phyloP scores from a whole-genome alignment of 805 yeast species.

The Millerozyma miso region DNA sequence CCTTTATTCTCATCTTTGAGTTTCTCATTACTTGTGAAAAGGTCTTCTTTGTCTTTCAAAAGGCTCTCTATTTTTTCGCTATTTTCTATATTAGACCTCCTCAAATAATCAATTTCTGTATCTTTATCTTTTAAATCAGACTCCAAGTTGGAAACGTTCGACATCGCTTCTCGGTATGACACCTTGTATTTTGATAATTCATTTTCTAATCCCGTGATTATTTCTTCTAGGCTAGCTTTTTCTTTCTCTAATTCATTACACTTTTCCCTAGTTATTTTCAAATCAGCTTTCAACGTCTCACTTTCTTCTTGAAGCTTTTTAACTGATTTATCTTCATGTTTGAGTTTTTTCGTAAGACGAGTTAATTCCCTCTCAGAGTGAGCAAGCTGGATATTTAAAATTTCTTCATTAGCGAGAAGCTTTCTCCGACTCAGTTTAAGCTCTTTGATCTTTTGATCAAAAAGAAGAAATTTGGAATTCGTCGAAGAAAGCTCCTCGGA shows the following conservation, averaged over 20 bases:
- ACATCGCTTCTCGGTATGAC: not conserved
- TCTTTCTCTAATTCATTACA: not conserved
- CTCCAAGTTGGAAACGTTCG: conserved; percentile 3
- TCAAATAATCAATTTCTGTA: conserved; percentile 7
- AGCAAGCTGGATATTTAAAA: conserved; percentile 20
- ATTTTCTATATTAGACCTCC: conserved; percentile 9
- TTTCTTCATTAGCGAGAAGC: conserved; percentile 16
- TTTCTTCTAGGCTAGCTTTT: not conserved
- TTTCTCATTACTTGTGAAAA: conserved; percentile 4
- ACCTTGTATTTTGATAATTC: not conserved
- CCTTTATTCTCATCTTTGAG: conserved; percentile 8
- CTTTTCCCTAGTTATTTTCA: conserved; percentile 4
- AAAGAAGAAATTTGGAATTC: conserved; percentile 9
- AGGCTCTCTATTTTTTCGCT: conserved; percentile 13
- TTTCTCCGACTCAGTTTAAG: conserved; percentile 12
- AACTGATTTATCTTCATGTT: conserved; percentile 10
- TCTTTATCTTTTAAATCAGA: conserved; percentile 6
- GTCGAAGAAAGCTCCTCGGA: conserved; percentile 14
- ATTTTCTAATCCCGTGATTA: conserved; percentile 2
- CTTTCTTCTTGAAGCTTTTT: conserved; percentile 7
- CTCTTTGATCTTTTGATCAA: conserved; percentile 15
- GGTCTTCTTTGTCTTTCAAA: conserved; percentile 16
- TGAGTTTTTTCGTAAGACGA: conserved; percentile 20
- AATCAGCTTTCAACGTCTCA: conserved; percentile 2
- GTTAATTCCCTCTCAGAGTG: conserved; percentile 25